Evolutionary conservation across 2,329 filamentous ascomycete genomes (phyloP).

Genomic region (Fonsecaea erecta): DNA sequence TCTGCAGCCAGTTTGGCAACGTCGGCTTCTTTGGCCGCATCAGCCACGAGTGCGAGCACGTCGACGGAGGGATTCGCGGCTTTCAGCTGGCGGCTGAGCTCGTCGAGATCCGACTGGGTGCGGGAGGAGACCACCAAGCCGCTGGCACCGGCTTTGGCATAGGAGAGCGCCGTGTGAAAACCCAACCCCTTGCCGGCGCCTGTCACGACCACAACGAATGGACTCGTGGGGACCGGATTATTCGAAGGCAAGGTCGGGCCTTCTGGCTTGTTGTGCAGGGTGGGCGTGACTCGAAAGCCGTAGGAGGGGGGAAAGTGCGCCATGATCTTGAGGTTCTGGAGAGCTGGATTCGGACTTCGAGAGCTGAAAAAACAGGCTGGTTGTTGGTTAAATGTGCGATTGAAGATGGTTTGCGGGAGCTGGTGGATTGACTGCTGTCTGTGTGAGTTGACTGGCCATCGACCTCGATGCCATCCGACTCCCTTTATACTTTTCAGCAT

Average conservation of each 20-base stretch:
- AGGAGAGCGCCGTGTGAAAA: conserved; percentile 46
- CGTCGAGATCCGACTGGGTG: conserved; percentile 21
- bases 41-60: conserved; percentile 17
- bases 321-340: neutral
- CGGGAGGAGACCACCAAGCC: conserved; percentile 13
- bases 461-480: neutral
- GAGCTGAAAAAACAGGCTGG: neutral
- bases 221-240: conserved; percentile 17
- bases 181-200: conserved; percentile 43
- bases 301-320: conserved; percentile 6
- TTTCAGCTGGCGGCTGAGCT: conserved; percentile 20
- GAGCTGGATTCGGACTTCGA: neutral
- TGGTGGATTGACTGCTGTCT: neutral
- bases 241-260: conserved; percentile 14
- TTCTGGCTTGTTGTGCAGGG: conserved; percentile 14
- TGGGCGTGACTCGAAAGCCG: conserved; percentile 8
- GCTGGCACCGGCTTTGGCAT: conserved; percentile 19
- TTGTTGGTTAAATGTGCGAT: neutral
- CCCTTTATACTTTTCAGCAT: neutral
- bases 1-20: conserved; percentile 16
- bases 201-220: conserved; percentile 24
- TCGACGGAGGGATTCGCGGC: conserved; percentile 9
- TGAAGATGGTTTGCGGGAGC: neutral
- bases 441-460: neutral
- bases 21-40: conserved; percentile 11